A percentile compares a stretch with the other conserved stretches of the same genome.
Conservation (phyloP, 176 grass and related monocot species). For the Carex parvula region DNA sequence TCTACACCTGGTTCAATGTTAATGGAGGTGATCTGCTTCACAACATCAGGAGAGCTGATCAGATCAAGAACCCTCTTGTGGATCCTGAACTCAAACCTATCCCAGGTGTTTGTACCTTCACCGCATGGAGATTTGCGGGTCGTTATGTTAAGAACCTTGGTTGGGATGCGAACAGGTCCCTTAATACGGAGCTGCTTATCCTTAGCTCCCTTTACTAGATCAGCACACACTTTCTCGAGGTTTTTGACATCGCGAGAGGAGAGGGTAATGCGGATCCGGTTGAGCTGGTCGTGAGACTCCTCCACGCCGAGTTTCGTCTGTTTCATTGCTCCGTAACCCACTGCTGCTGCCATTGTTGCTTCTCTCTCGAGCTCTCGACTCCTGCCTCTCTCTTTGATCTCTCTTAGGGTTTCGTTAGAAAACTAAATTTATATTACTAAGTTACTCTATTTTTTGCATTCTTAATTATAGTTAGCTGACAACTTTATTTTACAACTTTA, state of each 20-base stretch:
- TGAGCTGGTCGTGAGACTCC: too few species aligned
- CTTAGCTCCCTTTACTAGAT: not conserved
- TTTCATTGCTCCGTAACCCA: too few species aligned
- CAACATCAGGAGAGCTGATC: conserved; percentile 52
- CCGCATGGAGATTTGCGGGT: conserved; percentile 62
- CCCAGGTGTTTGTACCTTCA: conserved; percentile 61
- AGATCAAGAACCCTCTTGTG: conserved; percentile 63
- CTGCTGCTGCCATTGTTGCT: too few species aligned
- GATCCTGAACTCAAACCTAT: conserved; percentile 48
- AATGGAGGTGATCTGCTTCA: conserved; percentile 67
- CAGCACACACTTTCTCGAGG: too few species aligned
- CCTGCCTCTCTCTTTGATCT: not conserved
- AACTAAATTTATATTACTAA: too few species aligned
- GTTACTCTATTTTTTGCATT: too few species aligned
- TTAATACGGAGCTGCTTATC: conserved; percentile 51
- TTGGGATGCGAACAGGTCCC: conserved; percentile 63
- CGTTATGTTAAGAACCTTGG: conserved; percentile 60
- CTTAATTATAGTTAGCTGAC: too few species aligned
- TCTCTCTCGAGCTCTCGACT: not conserved
- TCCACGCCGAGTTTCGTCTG: too few species aligned
- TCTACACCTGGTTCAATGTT: conserved; percentile 54
- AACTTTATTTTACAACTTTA: too few species aligned
- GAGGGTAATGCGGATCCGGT: too few species aligned
- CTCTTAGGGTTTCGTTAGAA: too few species aligned
- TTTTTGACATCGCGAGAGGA: too few species aligned